Evolutionary conservation across 495 filamentous ascomycete species (phyloP), one percentile per base, ranked within the genome.

Genomic region (Antarctomyces pellizariae): DNA sequence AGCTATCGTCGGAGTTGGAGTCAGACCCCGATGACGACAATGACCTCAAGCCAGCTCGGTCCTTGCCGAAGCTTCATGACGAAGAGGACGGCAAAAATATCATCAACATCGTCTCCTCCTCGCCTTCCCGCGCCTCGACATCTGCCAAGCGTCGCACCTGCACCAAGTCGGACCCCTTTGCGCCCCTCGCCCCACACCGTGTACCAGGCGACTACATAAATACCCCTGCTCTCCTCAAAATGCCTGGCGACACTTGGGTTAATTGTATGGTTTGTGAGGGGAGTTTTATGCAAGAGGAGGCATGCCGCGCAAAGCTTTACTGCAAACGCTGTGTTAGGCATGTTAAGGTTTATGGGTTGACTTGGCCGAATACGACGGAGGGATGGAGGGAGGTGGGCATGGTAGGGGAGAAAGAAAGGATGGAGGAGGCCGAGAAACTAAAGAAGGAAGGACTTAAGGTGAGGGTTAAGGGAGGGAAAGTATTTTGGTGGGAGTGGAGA

Each of bases 251-350:
- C 29, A 73, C 74, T 10, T 91, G 82, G 80, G 72, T 90, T 18
- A 61, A 70, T 28, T 97, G 86, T 45, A 74, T 65, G 26, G 75
- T 72, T 23, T 99, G 86, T 52, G 61, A 63, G 40, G 50, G 57
- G 1, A 62, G 66, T 33, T 99, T 95, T 39, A 68, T 95, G 1
- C 83, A 97, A 38, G 54, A 59, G 10, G 73, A 95, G 38, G 79
- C 71, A 2, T 93, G 86, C 45, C 69, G 68, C 29, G 89, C 84
- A 2, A 69, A 75, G 9, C 62, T 67, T 13, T 71, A 74, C 15
- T 99, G 86, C 43, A 78, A 75, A 6, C 66, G 89, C 10, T 99
- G 86, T 48, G 89, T 95, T 52, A 62, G 89, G 0, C 86, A 99
- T 38, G 83, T 75, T 14, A 95, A 89, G 47, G 55, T 99, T 1